A percentile compares a stretch with the other conserved stretches of the same genome.
Conservation (phyloP, 2,329 filamentous ascomycete species). For the Phialocephala subalpina region DNA sequence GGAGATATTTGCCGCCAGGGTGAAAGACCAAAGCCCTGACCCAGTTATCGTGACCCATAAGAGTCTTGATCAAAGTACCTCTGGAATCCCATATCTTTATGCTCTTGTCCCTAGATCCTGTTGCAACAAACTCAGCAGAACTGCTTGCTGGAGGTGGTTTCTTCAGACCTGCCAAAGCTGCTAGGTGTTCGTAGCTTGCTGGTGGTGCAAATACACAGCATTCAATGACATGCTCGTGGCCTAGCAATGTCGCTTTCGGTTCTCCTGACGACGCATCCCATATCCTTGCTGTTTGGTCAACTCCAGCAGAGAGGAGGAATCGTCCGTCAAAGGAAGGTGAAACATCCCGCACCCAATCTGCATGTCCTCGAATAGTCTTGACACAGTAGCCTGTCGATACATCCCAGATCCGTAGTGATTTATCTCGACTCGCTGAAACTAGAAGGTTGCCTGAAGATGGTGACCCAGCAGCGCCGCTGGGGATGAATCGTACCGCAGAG, state of each 20-base stretch:
- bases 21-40: constrained; percentile 87
- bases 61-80: constrained; percentile 83
- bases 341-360: constrained; percentile 91
- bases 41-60: constrained; percentile 95
- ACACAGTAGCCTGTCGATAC: constrained; percentile 92
- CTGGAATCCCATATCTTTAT: constrained; percentile 90
- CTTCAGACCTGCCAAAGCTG: constrained; percentile 81
- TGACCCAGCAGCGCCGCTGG: constrained; percentile 79
- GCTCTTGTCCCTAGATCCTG: constrained; percentile 87
- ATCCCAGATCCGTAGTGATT: constrained; percentile 89
- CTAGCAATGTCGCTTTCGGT: constrained; percentile 79
- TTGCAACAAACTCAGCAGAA: constrained; percentile 87
- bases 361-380: constrained; percentile 86
- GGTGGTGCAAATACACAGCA: constrained; percentile 89
- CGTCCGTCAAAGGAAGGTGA: constrained; percentile 83
- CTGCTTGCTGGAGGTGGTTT: constrained; percentile 78
- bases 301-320: constrained; percentile 82
- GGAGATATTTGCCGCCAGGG: constrained; percentile 87
- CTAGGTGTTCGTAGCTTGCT: constrained; percentile 78
- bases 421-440: constrained; percentile 86
- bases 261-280: constrained; percentile 85
- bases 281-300: constrained; percentile 81
- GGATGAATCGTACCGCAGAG: constrained; percentile 87
- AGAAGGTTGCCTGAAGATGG: constrained; percentile 85
- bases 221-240: constrained; percentile 86